Base-by-base conservation (phyloP, 2,329 filamentous ascomycete genomes). In the Penicillium sumatraense region DNA sequence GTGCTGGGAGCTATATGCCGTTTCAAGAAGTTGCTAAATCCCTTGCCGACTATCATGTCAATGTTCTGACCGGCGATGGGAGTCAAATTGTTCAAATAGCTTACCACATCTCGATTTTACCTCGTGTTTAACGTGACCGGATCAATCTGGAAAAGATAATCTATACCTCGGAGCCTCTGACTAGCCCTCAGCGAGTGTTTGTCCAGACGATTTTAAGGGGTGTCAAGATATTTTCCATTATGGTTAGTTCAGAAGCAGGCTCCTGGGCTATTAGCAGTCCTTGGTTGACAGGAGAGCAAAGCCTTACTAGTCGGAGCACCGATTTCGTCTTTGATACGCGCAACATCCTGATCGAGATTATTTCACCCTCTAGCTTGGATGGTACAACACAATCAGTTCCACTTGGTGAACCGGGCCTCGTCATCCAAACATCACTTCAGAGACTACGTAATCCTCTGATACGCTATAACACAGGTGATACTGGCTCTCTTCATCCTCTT, bases 81-180 rank as follows among this genome's bases (percentile, higher is more conserved):
- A 73, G 72, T 24, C 76, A 78, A 45, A 51, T 80, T 1, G 53
- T 78, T 0, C 67, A 74, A 1, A 38, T 79, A 2, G 66, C 27
- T 5, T 8, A 27, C 2, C 11, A 44, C 55, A 74, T 45, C 70
- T 80, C 45, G 2, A 66, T 62, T 0, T 56, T 78, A 0, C 36
- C 66, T 0, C 54, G 57, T 3, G 59, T 63, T 1, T 29, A 62
- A 0, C 51, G 53, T 4, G 9, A 41, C 1, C 7, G 13, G 0
- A 62, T 80, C 33, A 66, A 58, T 1, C 36, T 80, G 0, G 51
- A 68, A 10, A 80, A 80, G 56, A 64, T 80, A 0, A 68, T 81
- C 3, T 81, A 80, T 52, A 80, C 78, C 0, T 80, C 78, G 0
- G 78, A 81, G 26, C 59, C 68, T 0, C 60, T 81, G 20, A 75